Conservation (phyloP, 2,329 filamentous ascomycete genomes). For the Pseudogymnoascus sp. region DNA sequence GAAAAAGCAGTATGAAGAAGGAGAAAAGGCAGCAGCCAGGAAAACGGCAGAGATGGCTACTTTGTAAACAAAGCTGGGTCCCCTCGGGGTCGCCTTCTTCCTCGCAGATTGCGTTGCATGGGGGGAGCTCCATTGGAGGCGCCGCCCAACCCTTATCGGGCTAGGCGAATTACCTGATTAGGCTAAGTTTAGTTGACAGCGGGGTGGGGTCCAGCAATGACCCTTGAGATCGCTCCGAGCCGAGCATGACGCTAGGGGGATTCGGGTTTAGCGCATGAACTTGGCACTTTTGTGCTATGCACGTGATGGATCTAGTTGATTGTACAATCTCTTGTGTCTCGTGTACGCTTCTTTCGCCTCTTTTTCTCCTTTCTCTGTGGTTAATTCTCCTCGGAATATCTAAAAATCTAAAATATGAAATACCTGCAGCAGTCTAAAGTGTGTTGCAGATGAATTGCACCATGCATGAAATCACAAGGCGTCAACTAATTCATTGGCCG, state of each 20-base stretch:
- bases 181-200: background rate
- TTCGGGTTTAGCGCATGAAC: constrained; percentile 1
- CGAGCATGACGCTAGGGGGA: background rate
- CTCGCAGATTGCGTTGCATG: constrained; percentile 7
- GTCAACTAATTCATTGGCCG: background rate
- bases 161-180: background rate
- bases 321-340: constrained; percentile 1
- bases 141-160: background rate
- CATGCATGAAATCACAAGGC: constrained; percentile 1
- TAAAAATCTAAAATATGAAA: background rate
- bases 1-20: constrained; percentile 6
- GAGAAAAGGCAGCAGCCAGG: background rate
- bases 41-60: background rate
- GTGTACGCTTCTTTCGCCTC: background rate
- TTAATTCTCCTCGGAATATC: background rate
- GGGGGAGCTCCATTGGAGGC: constrained; percentile 6
- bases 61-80: constrained; percentile 7
- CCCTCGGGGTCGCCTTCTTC: background rate
- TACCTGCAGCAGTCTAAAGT: background rate
- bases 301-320: background rate
- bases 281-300: constrained; percentile 4
- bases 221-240: constrained; percentile 7
- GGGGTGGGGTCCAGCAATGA: constrained; percentile 1
- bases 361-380: background rate
- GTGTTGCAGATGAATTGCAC: background rate